Conservation (phyloP, 176 grass and related monocot genomes). For the Secale cereale region DNA sequence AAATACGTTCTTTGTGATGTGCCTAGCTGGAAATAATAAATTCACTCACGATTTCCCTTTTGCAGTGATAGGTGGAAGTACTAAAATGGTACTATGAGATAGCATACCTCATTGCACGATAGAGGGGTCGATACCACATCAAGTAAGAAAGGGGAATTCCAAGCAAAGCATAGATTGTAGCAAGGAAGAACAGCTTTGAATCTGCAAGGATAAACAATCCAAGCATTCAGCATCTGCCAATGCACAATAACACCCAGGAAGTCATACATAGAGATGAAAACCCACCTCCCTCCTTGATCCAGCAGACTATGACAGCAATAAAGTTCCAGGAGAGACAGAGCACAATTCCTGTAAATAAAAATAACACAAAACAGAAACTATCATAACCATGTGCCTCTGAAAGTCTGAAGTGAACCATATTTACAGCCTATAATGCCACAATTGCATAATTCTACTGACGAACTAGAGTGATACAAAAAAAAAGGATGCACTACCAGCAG, state of each 20-base stretch:
- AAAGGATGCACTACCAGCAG: background rate
- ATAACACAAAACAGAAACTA: background rate
- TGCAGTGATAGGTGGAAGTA: background rate
- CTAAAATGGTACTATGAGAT: background rate
- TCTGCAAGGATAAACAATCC: constrained; percentile 37
- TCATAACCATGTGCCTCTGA: background rate
- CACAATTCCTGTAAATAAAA: constrained; percentile 60
- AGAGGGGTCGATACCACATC: constrained; percentile 91
- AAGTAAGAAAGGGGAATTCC: constrained; percentile 88
- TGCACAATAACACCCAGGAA: background rate
- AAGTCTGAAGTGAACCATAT: background rate
- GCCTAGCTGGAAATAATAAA: background rate
- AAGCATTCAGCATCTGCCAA: background rate
- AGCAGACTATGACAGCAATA: constrained; percentile 86
- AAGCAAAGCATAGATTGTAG: constrained; percentile 83
- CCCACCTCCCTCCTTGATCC: constrained; percentile 94
- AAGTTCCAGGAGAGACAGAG: constrained; percentile 89
- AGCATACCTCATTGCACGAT: constrained; percentile 83
- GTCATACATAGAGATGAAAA: constrained; percentile 2
- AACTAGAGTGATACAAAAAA: background rate
- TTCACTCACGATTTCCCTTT: background rate
- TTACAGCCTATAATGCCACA: background rate
- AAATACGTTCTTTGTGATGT: background rate
- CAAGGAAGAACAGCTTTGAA: constrained; percentile 90
- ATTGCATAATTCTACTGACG: background rate